Base-by-base conservation (phyloP, 805 yeast genomes). In the Nakazawaea populi region DNA sequence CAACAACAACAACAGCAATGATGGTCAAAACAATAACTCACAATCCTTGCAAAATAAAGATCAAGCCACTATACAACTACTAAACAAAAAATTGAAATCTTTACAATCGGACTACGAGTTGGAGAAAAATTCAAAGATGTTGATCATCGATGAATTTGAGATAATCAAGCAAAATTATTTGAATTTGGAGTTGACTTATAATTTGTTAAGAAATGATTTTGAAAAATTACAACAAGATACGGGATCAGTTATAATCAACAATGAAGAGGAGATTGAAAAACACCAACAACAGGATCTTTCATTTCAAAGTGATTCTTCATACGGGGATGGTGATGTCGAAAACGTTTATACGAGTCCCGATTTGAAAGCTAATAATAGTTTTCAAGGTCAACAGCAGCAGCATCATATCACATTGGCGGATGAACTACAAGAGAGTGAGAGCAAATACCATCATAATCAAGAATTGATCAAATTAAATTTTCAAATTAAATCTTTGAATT, bases 141-240 rank as follows among this genome's bases (percentile, higher is more conserved):
- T 75, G 44, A 74, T 79, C 47, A 76, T 79, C 45, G 83, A 78
- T 56, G 82, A 79, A 61, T 67, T 79, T 42, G 85, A 79, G 57
- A 64, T 66, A 55, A 64, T 78, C 53, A 71, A 75, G 43, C 70
- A 67, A 48, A 72, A 73, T 49, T 60, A 55, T 46, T 40, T 48
- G 4, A 65, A 66, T 41, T 49, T 66, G 2, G 64, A 63, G 43
- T 53, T 49, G 28, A 63, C 58, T 37, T 61, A 63, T 49, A 62
- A 63, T 29, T 49, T 55, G 18, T 40, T 67, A 18, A 62, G 64
- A 52, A 51, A 53, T 45, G 66, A 64, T 48, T 62, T 61, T 43
- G 66, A 65, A 7, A 63, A 60, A 14, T 42, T 63, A 12, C 18
- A 39, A 28, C 34, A 46, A 30, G 44, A 39, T 18, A 9, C n/a